Base-by-base conservation (phyloP, 352 stramenopile genomes). In the Phytophthora multivora region DNA sequence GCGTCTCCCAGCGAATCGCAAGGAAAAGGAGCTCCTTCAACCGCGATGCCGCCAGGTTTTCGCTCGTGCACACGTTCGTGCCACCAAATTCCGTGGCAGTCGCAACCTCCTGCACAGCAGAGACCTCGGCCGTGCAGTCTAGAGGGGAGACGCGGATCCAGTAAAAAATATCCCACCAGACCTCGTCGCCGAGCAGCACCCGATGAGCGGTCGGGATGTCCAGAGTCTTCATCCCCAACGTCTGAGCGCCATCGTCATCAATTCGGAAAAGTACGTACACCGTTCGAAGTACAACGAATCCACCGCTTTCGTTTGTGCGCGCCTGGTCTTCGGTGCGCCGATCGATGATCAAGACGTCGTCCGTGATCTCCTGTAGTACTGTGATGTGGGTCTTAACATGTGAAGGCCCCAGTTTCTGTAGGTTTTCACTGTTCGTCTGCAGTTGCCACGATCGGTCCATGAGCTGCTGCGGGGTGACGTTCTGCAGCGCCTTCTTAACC, bases 131-230 rank as follows among this genome's bases (percentile, higher is more conserved):
- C 9, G 10, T 41, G 15, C 19, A 11, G 4, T 42, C 38, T 2
- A 46, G 30, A 42, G 63, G 48, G 25, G 57, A 51, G 7, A 75
- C 59, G 11, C 67, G 47, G 36, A 75, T 63, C 63, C 67, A 80
- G 49, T 77, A 80, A 55, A 75, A 80, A 33, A 75, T 66, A 33
- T 77, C 60, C 51, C 63, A 74, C 67, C 71, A 80, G 3, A 56
- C 30, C 41, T 80, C 63, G 23, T 67, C 40, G 3, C 47, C 39
- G 5, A 16, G 28, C 5, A 77, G 45, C 26, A 53, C 39, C 5
- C 42, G 40, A 11, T 68, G 48, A 18, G 63, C 65, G 18, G 42
- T 39, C 0, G 66, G 63, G 1, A 63, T 15, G 38, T 80, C 68
- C 13, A 80, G 42, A 6, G 67, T 77, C 48, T 77, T 75, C 49